Percentiles rank a stretch among this genome's conserved stretches.
Conservation (phyloP, 129 eudicot species). For the Rutidosis leptorrhynchoides region DNA sequence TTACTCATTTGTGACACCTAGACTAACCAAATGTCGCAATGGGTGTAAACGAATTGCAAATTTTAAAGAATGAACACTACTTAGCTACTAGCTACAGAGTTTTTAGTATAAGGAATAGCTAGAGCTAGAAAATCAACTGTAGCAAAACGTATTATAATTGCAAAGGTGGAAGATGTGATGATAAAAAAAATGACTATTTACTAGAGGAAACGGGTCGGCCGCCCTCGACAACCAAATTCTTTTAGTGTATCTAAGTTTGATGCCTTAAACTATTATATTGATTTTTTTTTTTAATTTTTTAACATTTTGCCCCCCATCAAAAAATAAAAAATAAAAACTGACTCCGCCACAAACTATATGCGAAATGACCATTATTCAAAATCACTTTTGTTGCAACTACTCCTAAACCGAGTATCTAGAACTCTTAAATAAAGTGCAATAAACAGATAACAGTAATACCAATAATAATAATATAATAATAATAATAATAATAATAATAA, state of each 20-base stretch:
- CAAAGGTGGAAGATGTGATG: not conserved
- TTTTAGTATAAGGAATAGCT: not conserved
- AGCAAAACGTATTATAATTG: not conserved
- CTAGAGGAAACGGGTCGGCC: too few relatives aligned
- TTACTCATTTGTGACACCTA: constrained; percentile 4
- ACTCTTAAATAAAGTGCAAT: not conserved
- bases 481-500: not conserved
- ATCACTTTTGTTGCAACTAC: not conserved
- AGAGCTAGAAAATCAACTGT: not conserved
- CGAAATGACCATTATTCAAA: not conserved
- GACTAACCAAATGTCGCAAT: not conserved
- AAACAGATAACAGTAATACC: not conserved
- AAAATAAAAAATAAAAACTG: too few relatives aligned
- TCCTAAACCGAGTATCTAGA: not conserved
- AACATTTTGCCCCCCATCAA: too few relatives aligned
- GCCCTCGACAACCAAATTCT: too few relatives aligned
- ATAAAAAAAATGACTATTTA: too few relatives aligned
- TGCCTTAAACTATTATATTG: too few relatives aligned
- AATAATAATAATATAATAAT: not conserved
- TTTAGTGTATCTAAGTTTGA: too few relatives aligned
- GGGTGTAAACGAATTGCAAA: not conserved
- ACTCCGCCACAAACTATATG: too few relatives aligned
- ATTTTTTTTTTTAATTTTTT: too few relatives aligned
- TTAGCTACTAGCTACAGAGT: not conserved
- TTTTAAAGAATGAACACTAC: not conserved